These are phyloP conservation scores for Rhododendron henanense DNA, from an alignment of 148 eudicot genomes.

Conservation along the genomic window DNA sequence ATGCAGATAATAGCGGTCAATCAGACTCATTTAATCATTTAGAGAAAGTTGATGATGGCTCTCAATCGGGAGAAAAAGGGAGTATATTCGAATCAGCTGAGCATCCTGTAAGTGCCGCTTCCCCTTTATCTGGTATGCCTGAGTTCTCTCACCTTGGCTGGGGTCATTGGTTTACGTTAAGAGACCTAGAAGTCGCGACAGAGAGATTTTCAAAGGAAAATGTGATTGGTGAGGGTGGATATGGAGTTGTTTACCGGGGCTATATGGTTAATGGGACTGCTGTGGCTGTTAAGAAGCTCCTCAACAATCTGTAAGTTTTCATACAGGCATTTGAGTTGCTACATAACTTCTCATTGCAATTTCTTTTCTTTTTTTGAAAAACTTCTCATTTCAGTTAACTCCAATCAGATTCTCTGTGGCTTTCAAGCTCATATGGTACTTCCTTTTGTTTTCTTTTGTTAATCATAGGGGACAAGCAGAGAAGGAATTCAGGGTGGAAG, in stretches of 20 bases:
- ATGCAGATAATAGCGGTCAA: conserved; percentile 33
- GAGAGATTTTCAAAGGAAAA: conserved; percentile 64
- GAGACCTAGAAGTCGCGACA: conserved; percentile 76
- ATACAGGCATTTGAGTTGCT: not conserved
- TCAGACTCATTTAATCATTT: conserved; percentile 46
- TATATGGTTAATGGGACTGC: conserved; percentile 59
- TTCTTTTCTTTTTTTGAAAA: too few species aligned
- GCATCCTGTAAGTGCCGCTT: conserved; percentile 36
- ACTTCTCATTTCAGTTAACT: not conserved
- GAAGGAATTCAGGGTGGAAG: conserved; percentile 86
- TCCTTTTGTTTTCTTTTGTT: conserved; percentile 3
- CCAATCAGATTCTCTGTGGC: not conserved
- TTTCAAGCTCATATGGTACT: not conserved
- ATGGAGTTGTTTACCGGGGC: conserved; percentile 79
- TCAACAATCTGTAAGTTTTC: conserved; percentile 67
- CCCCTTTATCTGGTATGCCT: conserved; percentile 71
- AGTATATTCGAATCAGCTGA: conserved; percentile 16
- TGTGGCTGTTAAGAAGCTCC: conserved; percentile 78
- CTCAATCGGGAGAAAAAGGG: conserved; percentile 45
- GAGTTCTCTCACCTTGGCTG: conserved; percentile 82
- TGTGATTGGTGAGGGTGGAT: conserved; percentile 81
- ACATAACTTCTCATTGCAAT: not conserved
- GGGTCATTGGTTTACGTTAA: conserved; percentile 89
- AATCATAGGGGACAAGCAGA: conserved; percentile 76
- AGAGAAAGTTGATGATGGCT: conserved; percentile 28